Evolutionary conservation across 139 green algal genomes (phyloP).

Genomic region (Diplosphaera chodatii): DNA sequence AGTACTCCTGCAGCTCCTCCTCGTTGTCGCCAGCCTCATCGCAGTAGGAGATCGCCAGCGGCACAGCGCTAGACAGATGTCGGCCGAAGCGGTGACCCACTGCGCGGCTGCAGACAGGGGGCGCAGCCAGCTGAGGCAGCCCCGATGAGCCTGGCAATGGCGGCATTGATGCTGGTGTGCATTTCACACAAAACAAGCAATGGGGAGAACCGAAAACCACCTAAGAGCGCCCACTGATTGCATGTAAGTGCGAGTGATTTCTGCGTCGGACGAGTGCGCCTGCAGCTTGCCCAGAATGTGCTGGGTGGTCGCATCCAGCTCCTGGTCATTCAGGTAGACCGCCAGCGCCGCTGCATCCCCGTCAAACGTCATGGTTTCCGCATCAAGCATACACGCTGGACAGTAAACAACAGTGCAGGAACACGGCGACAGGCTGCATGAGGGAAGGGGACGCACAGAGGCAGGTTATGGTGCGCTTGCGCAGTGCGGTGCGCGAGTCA

Average conservation of each 20-base stretch:
- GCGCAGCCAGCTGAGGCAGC: too few relatives aligned
- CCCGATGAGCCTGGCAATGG: not conserved
- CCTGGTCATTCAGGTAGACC: slow-evolving; percentile 44
- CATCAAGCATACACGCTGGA: too few relatives aligned
- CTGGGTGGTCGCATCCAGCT: slow-evolving; percentile 38
- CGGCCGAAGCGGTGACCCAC: slow-evolving; percentile 74
- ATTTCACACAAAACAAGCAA: too few relatives aligned
- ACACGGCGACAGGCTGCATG: too few relatives aligned
- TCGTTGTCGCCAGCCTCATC: slow-evolving; percentile 55
- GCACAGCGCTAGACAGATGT: slow-evolving; percentile 52
- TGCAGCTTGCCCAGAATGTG: slow-evolving; percentile 51
- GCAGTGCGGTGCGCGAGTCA: slow-evolving; percentile 40
- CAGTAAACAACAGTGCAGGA: not conserved
- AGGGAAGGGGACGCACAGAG: slow-evolving; percentile 13
- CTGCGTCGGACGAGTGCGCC: slow-evolving; percentile 34
- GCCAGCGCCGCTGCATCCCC: slow-evolving; percentile 51
- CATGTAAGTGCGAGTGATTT: slow-evolving; percentile 62
- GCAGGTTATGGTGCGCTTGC: slow-evolving; percentile 59
- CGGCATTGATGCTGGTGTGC: too few relatives aligned
- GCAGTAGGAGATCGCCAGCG: slow-evolving; percentile 59
- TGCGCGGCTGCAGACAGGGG: slow-evolving; percentile 30
- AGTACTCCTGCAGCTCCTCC: slow-evolving; percentile 80
- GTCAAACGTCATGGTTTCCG: too few relatives aligned
- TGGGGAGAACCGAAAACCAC: too few relatives aligned
- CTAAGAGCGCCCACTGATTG: slow-evolving; percentile 69